phyloP scores from a whole-genome alignment of 805 yeast genomes.

The Candida tammaniensis region DNA sequence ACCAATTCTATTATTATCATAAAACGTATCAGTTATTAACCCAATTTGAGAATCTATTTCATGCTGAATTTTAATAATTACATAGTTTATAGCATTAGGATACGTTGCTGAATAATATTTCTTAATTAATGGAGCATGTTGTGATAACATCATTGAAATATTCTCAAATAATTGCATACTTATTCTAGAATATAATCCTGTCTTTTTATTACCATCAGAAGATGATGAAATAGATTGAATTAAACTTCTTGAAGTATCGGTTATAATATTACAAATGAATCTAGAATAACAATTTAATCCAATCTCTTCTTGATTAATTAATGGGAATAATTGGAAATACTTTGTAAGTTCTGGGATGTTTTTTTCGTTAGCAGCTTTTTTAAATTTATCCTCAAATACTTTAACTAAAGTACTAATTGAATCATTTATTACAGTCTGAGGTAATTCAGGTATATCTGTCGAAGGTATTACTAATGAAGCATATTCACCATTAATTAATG shows the following conservation, averaged over 20 bases:
- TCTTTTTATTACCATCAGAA: constrained; percentile 18
- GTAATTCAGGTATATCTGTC: constrained; percentile 78
- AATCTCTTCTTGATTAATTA: constrained; percentile 64
- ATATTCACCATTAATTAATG: constrained; percentile 58
- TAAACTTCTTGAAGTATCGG: constrained; percentile 70
- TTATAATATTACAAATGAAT: constrained; percentile 82
- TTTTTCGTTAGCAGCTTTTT: constrained; percentile 60
- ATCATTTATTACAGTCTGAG: constrained; percentile 50
- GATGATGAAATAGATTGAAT: constrained; percentile 41
- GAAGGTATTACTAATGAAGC: constrained; percentile 85
- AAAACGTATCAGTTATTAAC: constrained; percentile 78
- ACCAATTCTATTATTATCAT: constrained; percentile 66
- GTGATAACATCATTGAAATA: constrained; percentile 78
- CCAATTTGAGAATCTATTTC: constrained; percentile 95
- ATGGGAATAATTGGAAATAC: constrained; percentile 83
- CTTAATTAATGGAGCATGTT: constrained; percentile 77
- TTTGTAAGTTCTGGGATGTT: constrained; percentile 71
- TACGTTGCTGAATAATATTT: constrained; percentile 60
- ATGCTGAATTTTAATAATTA: constrained; percentile 70
- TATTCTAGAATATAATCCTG: constrained; percentile 59
- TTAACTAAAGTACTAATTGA: constrained; percentile 61
- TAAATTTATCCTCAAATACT: constrained; percentile 62
- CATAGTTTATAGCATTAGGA: constrained; percentile 54
- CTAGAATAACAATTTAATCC: constrained; percentile 82
- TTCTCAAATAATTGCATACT: constrained; percentile 74